phyloP scores from a whole-genome alignment of 192 early-diverging fungal species.

The Umbelopsis sp. region DNA sequence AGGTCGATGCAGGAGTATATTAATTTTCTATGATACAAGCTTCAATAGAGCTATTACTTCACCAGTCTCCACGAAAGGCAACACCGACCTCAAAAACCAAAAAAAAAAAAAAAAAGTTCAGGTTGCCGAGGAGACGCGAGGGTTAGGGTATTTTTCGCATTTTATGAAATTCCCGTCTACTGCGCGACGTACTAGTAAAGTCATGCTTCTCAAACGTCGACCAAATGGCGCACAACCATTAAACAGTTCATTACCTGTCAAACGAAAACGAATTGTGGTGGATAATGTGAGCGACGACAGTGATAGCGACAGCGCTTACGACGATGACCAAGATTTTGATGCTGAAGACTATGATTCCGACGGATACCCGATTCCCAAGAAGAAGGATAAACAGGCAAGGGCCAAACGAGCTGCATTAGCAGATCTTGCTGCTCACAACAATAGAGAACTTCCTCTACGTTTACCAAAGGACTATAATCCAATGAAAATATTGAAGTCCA shows the following conservation, averaged over 20 bases:
- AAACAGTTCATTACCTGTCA: neutral
- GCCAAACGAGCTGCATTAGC: neutral
- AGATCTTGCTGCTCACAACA: neutral
- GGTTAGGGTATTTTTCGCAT: neutral
- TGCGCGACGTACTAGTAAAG: neutral
- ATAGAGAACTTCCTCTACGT: constrained; percentile 14
- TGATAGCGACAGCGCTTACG: neutral
- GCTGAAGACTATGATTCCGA: constrained; percentile 15
- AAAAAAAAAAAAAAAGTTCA: too few relatives aligned
- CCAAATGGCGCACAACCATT: neutral
- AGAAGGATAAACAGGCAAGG: neutral
- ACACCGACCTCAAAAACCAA: too few relatives aligned
- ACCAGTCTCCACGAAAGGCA: too few relatives aligned
- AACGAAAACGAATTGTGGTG: neutral
- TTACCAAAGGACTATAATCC: constrained; percentile 30
- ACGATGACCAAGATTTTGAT: constrained; percentile 10
- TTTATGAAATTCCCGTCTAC: neutral
- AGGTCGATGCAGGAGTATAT: too few relatives aligned
- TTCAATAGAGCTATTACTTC: too few relatives aligned
- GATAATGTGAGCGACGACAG: neutral
- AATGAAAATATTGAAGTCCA: neutral
- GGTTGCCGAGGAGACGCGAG: neutral
- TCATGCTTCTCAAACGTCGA: constrained; percentile 12
- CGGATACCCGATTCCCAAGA: constrained; percentile 5
- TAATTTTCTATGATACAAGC: too few relatives aligned